Base-by-base conservation (phyloP, 202 grass and related monocot species). In the Setaria italica region DNA sequence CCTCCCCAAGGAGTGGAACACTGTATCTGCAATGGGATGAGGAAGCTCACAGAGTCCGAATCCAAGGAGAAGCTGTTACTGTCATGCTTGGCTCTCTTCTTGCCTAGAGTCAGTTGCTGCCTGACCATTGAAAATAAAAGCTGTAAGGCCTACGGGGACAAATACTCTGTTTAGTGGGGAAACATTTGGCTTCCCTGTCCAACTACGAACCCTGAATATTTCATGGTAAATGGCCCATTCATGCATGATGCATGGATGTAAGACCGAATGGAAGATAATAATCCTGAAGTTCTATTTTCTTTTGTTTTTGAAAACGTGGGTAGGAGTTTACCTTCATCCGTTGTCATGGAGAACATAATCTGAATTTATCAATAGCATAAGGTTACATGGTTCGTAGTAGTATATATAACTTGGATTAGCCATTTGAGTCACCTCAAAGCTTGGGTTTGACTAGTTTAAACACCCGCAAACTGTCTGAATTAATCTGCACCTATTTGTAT, bases 1-100 rank as follows among this genome's bases (percentile, higher is more conserved):
- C 90, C 80, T 92, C 90, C 80, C 69, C 74, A 45, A 92, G 90
- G 47, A 72, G 51, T 81, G 90, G 90, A 37, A 80, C 83, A 69
- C 64, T 92, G 63, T 76, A 85, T 71, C 50, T 92, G 66, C 63
- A 89, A 19, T 76, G 82, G 67, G 87, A 71, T 29, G 90, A 87
- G 79, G 66, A 80, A 77, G 65, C 84, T 25, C 49, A 77, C 17
- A 86, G 87, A 49, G 87, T 92, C 62, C 67, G 13, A 49, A 89
- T 92, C 74, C 78, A 58, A 21, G 90, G 90, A 55, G 87, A 92
- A 79, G 87, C 84, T 35, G 76, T 89, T 53, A 89, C 84, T 49
- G 62, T 89, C 11, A 89, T 92, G 90, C 67, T 87, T 56, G 90
- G 90, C 39, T 78, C 84, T 20, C 13, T 89, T 39, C 34, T 85